phyloP scores from a whole-genome alignment of 257 asterid genomes.

The Solanum etuberosum region DNA sequence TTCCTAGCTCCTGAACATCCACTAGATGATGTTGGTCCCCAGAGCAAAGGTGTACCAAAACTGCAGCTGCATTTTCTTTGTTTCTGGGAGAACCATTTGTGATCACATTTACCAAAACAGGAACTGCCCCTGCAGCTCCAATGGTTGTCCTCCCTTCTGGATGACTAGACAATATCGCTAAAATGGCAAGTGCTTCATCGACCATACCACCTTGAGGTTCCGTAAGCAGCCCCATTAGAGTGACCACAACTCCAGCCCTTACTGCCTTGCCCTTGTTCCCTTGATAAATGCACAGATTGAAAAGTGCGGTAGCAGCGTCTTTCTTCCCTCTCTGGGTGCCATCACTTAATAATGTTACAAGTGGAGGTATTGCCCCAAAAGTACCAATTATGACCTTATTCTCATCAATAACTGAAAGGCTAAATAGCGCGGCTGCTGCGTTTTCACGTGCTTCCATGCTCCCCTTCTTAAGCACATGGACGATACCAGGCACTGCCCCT shows the following conservation, averaged over 20 bases:
- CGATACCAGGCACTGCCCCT: slow-evolving; percentile 90
- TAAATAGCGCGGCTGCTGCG: slow-evolving; percentile 89
- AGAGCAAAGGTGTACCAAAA: slow-evolving; percentile 74
- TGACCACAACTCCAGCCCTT: slow-evolving; percentile 80
- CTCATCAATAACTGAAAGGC: slow-evolving; percentile 88
- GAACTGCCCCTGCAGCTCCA: slow-evolving; percentile 77
- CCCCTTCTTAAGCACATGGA: slow-evolving; percentile 73
- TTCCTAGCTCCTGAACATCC: slow-evolving; percentile 66
- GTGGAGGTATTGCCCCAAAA: slow-evolving; percentile 81
- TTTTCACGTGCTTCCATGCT: slow-evolving; percentile 95
- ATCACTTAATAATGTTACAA: slow-evolving; percentile 59
- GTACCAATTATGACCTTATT: slow-evolving; percentile 77
- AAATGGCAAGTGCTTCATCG: slow-evolving; percentile 82
- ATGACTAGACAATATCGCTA: slow-evolving; percentile 83
- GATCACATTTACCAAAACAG: slow-evolving; percentile 59
- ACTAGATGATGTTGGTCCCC: slow-evolving; percentile 62
- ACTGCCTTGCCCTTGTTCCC: slow-evolving; percentile 94
- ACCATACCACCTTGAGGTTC: slow-evolving; percentile 80
- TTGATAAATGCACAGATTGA: slow-evolving; percentile 89
- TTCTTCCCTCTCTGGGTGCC: slow-evolving; percentile 87
- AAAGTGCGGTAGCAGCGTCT: slow-evolving; percentile 89
- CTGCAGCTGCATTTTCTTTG: slow-evolving; percentile 85
- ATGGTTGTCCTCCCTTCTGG: slow-evolving; percentile 71
- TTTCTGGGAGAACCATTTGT: slow-evolving; percentile 73
- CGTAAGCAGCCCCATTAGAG: slow-evolving; percentile 66